Evolutionary conservation across 768 basidiomycete genomes (phyloP), one percentile per base, ranked within the genome.

Genomic region (Pisolithus microcarpus): DNA sequence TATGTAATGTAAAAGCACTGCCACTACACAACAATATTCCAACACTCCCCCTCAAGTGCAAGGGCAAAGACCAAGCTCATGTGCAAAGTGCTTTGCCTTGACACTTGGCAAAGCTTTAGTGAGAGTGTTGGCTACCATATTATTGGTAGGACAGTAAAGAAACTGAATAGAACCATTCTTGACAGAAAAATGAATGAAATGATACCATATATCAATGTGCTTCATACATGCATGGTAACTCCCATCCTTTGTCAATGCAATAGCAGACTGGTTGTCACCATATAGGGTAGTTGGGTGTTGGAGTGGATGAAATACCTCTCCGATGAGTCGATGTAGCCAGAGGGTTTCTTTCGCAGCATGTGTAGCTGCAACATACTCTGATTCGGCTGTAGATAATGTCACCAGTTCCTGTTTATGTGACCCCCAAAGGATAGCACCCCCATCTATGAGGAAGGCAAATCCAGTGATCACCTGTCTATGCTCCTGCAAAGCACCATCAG

Each of bases 61-160:
- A 3, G 26, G 4, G 3, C 2, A 5, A 0, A 51, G 11, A 3
- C 50, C 50, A 0, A 51, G 19, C 18, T 28, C 19, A 2, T 5
- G 0, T 3, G 46, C 15, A 1, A 51, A 39, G 2, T 51, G 45
- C 5, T 51, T 51, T 1, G 50, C 50, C n/a, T 47, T 51, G 6
- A 23, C 2, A 2, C 5, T 24, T 1, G n/a, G 36, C 3, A 51
- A 28, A 5, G 53, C 53, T 38, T 52, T 51, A 34, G 50, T 37
- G 4, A 38, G 5, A 1, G 46, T 61, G 58, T 62, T 57, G 2
- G 64, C 66, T 1, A 51, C 45, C 54, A 59, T 62, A 10, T 52
- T 31, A 2, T 37, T 43, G 0, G 61, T 65, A 0, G 55, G 48
- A 5, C 45, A 50, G 15, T 50, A 50, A 0, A 50, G 0, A 0